Base-by-base conservation (phyloP, 352 stramenopile genomes). In the Globisporangium cylindrosporum region DNA sequence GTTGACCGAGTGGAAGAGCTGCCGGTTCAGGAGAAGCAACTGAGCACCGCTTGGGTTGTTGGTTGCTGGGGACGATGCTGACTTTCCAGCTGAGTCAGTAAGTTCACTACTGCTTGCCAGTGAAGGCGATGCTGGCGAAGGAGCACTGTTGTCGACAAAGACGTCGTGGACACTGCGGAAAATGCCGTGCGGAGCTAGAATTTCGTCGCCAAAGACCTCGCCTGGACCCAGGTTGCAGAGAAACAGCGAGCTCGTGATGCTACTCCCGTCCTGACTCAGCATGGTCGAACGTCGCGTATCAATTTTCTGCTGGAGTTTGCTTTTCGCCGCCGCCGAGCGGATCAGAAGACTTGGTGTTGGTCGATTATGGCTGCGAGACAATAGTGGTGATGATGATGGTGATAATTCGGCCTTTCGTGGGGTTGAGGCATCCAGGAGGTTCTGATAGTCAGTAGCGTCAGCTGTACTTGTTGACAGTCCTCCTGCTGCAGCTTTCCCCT, bases 191-290 rank as follows among this genome's bases (percentile, higher is more conserved):
- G 70, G 58, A 3, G 72, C 59, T n/a, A 80, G 68, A 9, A 79
- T 70, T 49, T 91, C 83, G 12, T 89, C 81, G 0, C 81, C 81
- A 29, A 81, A 85, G 41, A 87, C 72, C 43, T 90, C 83, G 5
- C 83, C 83, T 0, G 69, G 69, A 0, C 65, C 58, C 22, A 91
- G 56, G 22, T 81, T 57, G 32, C 81, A 84, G 24, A 90, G 64
- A 27, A 89, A 73, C 0, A 81, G 58, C 54, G 53, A 62, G 32
- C 59, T 69, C 5, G 41, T 5, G 27, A 25, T 25, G 4, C 22
- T n/a, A 29, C 29, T 24, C 1, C 27, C n/a, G 29, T 62, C 24
- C 9, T 53, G 41, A 8, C 56, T 15, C 6, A 32, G 32, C 22
- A 18, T 38, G 1, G 49, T 27, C 22, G 27, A 46, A 59, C 56